phyloP scores from a whole-genome alignment of 2,329 filamentous ascomycete genomes.

The Aspergillus novofumigatus region DNA sequence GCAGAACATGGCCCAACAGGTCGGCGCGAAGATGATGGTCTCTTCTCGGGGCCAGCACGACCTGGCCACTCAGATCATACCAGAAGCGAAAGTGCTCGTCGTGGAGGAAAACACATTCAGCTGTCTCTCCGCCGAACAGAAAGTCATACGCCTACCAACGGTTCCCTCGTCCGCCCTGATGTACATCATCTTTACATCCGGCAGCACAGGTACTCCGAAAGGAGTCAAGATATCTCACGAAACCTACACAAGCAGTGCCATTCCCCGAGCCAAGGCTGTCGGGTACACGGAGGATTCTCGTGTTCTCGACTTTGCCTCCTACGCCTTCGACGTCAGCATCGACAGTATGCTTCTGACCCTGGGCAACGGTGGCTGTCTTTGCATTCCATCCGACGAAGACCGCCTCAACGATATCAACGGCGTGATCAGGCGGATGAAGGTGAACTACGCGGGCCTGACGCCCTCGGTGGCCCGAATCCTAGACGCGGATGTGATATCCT shows the following conservation, averaged over 20 bases:
- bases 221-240: conserved; percentile 61
- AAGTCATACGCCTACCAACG: conserved; percentile 10
- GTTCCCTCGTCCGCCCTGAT: conserved; percentile 40
- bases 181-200: conserved; percentile 59
- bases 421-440: conserved; percentile 48
- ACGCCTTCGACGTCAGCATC: conserved; percentile 52
- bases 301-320: conserved; percentile 57
- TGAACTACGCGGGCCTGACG: conserved; percentile 57
- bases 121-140: conserved; percentile 7
- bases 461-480: conserved; percentile 53
- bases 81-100: conserved; percentile 21
- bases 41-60: conserved; percentile 27
- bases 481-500: conserved; percentile 39
- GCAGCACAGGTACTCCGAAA: conserved; percentile 50
- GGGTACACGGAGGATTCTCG: conserved; percentile 51
- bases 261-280: conserved; percentile 50
- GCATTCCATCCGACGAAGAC: conserved; percentile 51
- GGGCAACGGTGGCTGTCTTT: conserved; percentile 55
- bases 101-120: conserved; percentile 25
- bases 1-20: conserved; percentile 30
- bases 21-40: conserved; percentile 26
- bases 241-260: conserved; percentile 54
- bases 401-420: conserved; percentile 47
- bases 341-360: conserved; percentile 55
- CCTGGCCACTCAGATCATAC: conserved; percentile 29